Evolutionary conservation across 192 early-diverging fungal genomes (phyloP), one percentile per base, ranked within the genome.

Genomic region (Phlyctochytrium arcticum): DNA sequence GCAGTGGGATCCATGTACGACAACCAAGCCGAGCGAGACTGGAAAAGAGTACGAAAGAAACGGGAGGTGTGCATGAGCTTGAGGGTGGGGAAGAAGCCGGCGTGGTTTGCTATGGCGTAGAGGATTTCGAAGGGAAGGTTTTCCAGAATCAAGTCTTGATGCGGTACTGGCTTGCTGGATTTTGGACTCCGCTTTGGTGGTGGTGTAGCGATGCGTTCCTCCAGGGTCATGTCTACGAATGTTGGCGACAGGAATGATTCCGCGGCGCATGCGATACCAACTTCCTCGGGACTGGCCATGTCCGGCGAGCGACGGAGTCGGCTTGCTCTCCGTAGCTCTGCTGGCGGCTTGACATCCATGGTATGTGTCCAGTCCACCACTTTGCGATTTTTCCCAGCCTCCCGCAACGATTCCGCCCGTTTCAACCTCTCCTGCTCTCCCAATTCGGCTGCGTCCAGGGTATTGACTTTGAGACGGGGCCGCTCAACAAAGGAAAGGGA

Each of bases 41-140:
- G 47, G 33, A 81, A 57, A 8, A 81, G 24, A 36, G 15, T 33
- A 19, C 62, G 33, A 9, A 76, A 49, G 4, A 57, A 57, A 23
- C 57, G 39, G 35, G 34, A 67, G 9, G 70, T 60, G 19, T 50
- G 47, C 27, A 65, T 63, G 31, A 81, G 71, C 1, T 12, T 47
- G 10, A 70, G 31, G 19, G 70, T 60, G 2, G 68, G 62, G 35
- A 44, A 51, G 63, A 81, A 81, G 5, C 79, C 79, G 5, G 73
- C 50, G 10, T 48, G 57, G 39, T 68, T 73, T n/a, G 66, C 62
- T 26, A 81, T 77, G 12, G 59, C 37, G 58, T 53, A 62, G 33
- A 77, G 31, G 24, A 81, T 60, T 60, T 81, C 79, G 24, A 57
- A 62, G 1, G 79, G 79, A 12, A 81, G 59, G 33, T 17, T 4